A percentile compares a stretch with the other conserved stretches of the same genome.
These are phyloP conservation scores for Eragrostis nindensis DNA, from an alignment of 176 grass and related monocot species.

Conservation along the genomic window DNA sequence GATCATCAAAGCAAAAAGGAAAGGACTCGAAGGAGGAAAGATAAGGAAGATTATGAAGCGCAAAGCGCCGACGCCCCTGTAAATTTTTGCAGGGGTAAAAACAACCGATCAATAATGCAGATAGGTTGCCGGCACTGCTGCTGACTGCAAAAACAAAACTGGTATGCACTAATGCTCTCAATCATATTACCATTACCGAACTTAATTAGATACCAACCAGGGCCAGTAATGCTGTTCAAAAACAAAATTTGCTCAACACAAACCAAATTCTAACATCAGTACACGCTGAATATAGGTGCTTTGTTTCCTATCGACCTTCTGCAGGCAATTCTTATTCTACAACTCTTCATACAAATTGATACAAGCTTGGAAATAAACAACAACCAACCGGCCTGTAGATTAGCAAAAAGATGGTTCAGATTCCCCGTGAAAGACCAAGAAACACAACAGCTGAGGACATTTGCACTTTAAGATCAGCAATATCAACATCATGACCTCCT, in stretches of 20 bases:
- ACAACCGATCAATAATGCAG: not conserved
- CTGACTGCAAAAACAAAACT: not conserved
- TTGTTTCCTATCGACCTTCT: slow-evolving; percentile 24
- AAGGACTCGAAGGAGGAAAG: too few species aligned
- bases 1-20: not conserved
- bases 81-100: not conserved
- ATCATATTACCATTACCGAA: not conserved
- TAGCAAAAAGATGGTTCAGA: slow-evolving; percentile 27
- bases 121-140: not conserved
- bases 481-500: slow-evolving; percentile 97
- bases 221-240: not conserved
- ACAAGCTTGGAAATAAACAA: slow-evolving; percentile 20
- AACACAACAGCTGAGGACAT: slow-evolving; percentile 86
- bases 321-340: slow-evolving; percentile 33
- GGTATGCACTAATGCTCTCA: not conserved
- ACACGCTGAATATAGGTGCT: not conserved
- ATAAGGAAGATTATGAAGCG: not conserved
- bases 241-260: not conserved
- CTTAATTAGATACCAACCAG: not conserved
- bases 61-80: not conserved
- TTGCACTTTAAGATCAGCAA: slow-evolving; percentile 90
- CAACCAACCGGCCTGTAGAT: not conserved
- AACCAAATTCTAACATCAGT: slow-evolving; percentile 10
- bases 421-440: slow-evolving; percentile 60
- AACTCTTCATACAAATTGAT: slow-evolving; percentile 22